These are phyloP conservation scores for Ceraceosorus guamensis DNA, from an alignment of 1,284 basidiomycete species.

Conservation along the genomic window DNA sequence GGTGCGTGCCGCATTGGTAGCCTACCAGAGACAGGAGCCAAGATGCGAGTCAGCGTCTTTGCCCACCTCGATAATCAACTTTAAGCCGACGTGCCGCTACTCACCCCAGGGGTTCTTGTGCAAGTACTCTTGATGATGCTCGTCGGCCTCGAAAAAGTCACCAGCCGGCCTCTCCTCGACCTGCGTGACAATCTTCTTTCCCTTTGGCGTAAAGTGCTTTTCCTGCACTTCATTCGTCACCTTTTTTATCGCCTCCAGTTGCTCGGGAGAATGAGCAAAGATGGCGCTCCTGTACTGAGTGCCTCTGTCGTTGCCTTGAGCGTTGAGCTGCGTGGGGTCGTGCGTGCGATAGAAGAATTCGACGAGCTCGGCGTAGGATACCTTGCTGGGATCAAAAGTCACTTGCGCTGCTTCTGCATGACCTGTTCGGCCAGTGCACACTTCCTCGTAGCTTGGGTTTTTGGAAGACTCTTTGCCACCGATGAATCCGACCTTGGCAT, in stretches of 20 bases:
- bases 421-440: slow-evolving; percentile 65
- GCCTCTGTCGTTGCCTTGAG: slow-evolving; percentile 48
- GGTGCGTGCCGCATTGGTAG: too few species aligned
- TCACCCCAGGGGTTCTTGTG: slow-evolving; percentile 12
- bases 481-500: slow-evolving; percentile 40
- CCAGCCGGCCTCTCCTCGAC: slow-evolving; percentile 22
- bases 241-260: slow-evolving; percentile 65
- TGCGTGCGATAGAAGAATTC: slow-evolving; percentile 64
- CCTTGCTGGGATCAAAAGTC: slow-evolving; percentile 70
- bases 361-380: slow-evolving; percentile 74
- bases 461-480: slow-evolving; percentile 39
- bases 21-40: too few species aligned
- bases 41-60: too few species aligned
- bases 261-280: slow-evolving; percentile 71
- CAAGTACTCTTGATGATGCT: slow-evolving; percentile 45
- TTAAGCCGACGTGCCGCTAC: too few species aligned
- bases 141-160: slow-evolving; percentile 31
- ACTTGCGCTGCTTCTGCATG: slow-evolving; percentile 85
- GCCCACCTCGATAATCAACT: too few species aligned
- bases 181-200: slow-evolving; percentile 66
- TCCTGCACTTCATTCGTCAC: slow-evolving; percentile 79
- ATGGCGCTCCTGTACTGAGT: slow-evolving; percentile 83
- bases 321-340: slow-evolving; percentile 66
- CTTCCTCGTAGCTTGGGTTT: slow-evolving; percentile 60
- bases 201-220: slow-evolving; percentile 63